Conservation (phyloP, 352 stramenopile species). For the Phytophthora palmivora region DNA sequence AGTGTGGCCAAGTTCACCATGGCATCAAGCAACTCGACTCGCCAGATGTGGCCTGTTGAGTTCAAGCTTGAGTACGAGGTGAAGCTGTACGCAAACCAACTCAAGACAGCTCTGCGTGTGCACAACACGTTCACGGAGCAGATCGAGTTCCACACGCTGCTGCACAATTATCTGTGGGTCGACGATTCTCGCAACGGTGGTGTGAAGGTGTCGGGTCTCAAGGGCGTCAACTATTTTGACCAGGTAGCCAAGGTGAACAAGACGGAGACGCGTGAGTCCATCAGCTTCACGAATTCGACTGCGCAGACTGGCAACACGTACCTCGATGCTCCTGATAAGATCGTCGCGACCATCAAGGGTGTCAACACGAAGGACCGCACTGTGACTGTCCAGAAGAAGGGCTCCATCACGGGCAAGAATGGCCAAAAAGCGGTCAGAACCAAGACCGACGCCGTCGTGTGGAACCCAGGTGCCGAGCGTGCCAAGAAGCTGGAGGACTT, state of each 20-base stretch:
- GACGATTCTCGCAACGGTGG: conserved; percentile 68
- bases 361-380: conserved; percentile 51
- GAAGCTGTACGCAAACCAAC: conserved; percentile 55
- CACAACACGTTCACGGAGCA: conserved; percentile 82
- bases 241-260: conserved; percentile 82
- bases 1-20: conserved; percentile 48
- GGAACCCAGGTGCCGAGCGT: conserved; percentile 94
- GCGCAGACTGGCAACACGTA: conserved; percentile 90
- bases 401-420: conserved; percentile 47
- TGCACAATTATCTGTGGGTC: conserved; percentile 95
- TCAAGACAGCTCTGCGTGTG: conserved; percentile 83
- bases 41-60: conserved; percentile 55
- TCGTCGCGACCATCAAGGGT: conserved; percentile 64
- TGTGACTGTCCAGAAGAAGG: conserved; percentile 72
- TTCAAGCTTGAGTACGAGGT: conserved; percentile 79
- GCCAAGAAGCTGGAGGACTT: conserved; percentile 94
- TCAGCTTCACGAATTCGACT: conserved; percentile 45
- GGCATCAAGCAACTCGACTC: conserved; percentile 35
- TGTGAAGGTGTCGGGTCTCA: conserved; percentile 81
- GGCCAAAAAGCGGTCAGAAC: conserved; percentile 25
- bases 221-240: conserved; percentile 86
- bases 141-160: conserved; percentile 94
- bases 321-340: conserved; percentile 57
- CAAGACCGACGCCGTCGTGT: conserved; percentile 86
- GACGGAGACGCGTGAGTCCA: conserved; percentile 58